Conservation (phyloP, 148 eudicot genomes). For the Fagopyrum homotropicum region DNA sequence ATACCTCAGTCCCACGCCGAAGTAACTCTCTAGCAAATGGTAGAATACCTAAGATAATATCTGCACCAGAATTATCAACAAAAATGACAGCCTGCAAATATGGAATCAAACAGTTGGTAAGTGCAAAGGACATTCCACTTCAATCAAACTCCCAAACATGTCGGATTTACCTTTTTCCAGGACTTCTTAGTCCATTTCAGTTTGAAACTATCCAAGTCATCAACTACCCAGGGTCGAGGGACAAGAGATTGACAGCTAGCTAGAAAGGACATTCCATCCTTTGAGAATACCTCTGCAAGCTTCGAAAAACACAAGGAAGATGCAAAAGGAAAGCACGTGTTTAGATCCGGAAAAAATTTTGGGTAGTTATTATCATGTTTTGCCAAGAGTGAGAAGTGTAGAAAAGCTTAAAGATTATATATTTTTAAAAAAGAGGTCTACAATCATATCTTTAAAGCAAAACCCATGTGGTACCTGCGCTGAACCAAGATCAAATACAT, state of each 20-base stretch:
- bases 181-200: slow-evolving; percentile 64
- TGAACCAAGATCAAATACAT: slow-evolving; percentile 98
- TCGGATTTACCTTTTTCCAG: slow-evolving; percentile 69
- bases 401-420: not conserved
- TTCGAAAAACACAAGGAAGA: slow-evolving; percentile 29
- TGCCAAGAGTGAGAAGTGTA: not conserved
- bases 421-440: not conserved
- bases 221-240: slow-evolving; percentile 98
- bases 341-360: not conserved
- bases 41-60: slow-evolving; percentile 82
- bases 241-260: slow-evolving; percentile 93
- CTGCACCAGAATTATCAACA: slow-evolving; percentile 99
- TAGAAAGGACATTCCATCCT: slow-evolving; percentile 94
- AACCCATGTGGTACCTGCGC: slow-evolving; percentile 59
- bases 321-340: not conserved
- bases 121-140: slow-evolving; percentile 11
- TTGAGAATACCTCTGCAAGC: slow-evolving; percentile 98
- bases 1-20: slow-evolving; percentile 84
- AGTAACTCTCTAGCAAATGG: slow-evolving; percentile 98
- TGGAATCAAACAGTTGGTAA: slow-evolving; percentile 21
- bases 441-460: not conserved
- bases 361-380: not conserved
- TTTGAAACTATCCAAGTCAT: slow-evolving; percentile 77
- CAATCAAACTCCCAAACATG: not conserved
- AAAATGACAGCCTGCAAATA: slow-evolving; percentile 76